Base-by-base conservation (phyloP, 148 eudicot genomes). In the Camellia japonica region DNA sequence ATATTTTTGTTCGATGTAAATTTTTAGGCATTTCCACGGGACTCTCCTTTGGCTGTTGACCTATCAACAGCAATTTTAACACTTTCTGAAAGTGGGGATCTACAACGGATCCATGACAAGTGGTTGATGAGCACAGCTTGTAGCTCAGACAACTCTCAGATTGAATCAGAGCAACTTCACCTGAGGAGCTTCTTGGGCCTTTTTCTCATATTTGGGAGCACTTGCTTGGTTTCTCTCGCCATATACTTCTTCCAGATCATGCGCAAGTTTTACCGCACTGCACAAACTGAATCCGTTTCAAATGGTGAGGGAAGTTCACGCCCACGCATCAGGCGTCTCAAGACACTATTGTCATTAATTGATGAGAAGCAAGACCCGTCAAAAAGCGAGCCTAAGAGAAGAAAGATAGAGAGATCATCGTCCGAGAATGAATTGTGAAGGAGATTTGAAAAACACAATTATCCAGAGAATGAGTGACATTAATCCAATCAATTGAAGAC, bases 31-130 rank as follows among this genome's bases (percentile, higher is more conserved):
- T 96, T 96, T 88, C 98, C 97, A 0, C 92, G 97, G 63, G 99
- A 94, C 83, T 96, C 99, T 43, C 97, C 97, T 10, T 86, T 94
- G 80, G 97, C 98, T 11, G 89, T 89, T 8, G 98, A 94, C 88
- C 49, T 96, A 76, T 96, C 99, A 66, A 94, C 97, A 62, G 98
- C 98, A 19, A 94, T 96, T 66, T 84, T 96, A 46, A 71, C 89
- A 46, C 90, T 96, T 54, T 91, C 97, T 6, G 99, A 92, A 70
- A 90, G 89, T 52, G 99, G 99, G 69, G 99, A 96, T 66, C 92
- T 96, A 75, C 98, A 96, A 81, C 82, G 98, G 63, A 96, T 96
- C 83, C 94, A 93, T 46, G 99, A 96, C 89, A 96, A 96, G 87
- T 96, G 99, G 99, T 77, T 96, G 78, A 82, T 88, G 54, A 87